These are phyloP conservation scores for Colletotrichum phormii DNA, from an alignment of 2,329 filamentous ascomycete species.

Conservation along the genomic window DNA sequence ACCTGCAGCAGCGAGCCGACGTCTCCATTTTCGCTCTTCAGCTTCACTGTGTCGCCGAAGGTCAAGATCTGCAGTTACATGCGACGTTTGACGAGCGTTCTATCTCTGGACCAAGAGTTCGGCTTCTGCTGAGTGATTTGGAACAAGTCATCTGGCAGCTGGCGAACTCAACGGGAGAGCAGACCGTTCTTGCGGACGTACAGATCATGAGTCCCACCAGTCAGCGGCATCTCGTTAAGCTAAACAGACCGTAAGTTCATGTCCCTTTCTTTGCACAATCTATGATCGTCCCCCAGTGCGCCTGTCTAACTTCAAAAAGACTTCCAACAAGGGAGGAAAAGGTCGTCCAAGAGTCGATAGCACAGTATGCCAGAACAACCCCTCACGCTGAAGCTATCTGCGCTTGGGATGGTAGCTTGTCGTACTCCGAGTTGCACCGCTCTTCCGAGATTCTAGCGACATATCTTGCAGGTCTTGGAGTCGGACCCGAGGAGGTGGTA, in stretches of 20 bases:
- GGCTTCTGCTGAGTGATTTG: neutral
- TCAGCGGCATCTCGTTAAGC: slow-evolving; percentile 14
- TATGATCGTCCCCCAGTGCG: rapidly evolving
- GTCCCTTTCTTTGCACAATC: rapidly evolving
- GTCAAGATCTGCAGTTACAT: neutral
- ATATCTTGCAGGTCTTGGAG: slow-evolving; percentile 19
- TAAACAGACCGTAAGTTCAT: slow-evolving; percentile 22
- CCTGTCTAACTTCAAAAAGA: neutral
- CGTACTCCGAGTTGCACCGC: slow-evolving; percentile 5
- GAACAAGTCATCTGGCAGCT: slow-evolving; percentile 27
- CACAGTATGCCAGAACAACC: neutral
- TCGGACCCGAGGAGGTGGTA: slow-evolving; percentile 34
- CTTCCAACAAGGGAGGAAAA: neutral
- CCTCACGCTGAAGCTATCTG: neutral
- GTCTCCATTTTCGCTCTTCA: neutral
- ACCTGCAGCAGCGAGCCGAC: no score
- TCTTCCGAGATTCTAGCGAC: neutral
- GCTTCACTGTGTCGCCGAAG: neutral
- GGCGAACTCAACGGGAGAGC: no score
- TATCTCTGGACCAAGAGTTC: neutral
- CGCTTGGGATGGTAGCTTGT: slow-evolving; percentile 21
- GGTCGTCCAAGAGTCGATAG: neutral
- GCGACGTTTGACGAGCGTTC: neutral
- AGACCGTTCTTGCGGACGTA: neutral
- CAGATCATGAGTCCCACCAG: neutral